These are phyloP conservation scores for Amborella trichopoda DNA, from an alignment of 164 flowering plant species.

Conservation along the genomic window DNA sequence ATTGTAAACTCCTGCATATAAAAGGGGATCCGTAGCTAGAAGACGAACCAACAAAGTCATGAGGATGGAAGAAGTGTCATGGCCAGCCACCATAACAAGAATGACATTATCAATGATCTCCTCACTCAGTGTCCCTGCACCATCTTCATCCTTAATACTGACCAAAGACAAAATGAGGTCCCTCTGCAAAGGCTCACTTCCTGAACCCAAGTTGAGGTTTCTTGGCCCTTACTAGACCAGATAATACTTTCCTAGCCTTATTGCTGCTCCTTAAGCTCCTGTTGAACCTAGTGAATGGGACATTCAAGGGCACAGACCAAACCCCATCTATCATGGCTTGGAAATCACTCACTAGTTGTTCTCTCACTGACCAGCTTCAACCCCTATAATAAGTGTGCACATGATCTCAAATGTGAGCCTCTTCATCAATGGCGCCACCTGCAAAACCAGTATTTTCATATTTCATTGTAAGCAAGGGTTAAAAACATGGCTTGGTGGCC, in stretches of 20 bases:
- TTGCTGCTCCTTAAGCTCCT: conserved; percentile 38
- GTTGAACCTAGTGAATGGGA: conserved; percentile 55
- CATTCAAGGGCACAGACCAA: conserved; percentile 56
- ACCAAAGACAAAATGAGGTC: conserved; percentile 54
- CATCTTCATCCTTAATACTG: conserved; percentile 13
- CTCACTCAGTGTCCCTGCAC: conserved; percentile 13
- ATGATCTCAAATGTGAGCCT: conserved; percentile 56
- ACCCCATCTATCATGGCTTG: conserved; percentile 35
- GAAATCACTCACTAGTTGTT: conserved; percentile 18
- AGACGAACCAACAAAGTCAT: conserved; percentile 37
- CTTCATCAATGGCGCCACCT: conserved; percentile 61
- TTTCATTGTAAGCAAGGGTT: too few species aligned
- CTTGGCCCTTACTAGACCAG: conserved; percentile 27
- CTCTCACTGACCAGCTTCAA: conserved; percentile 33
- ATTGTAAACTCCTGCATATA: conserved; percentile 14
- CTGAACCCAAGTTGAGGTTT: conserved; percentile 15
- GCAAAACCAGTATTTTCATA: too few species aligned
- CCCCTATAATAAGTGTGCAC: conserved; percentile 37
- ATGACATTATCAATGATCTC: conserved; percentile 45
- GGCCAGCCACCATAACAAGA: conserved; percentile 50
- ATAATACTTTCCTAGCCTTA: conserved; percentile 17
- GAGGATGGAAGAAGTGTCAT: conserved; percentile 38
- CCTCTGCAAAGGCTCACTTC: conserved; percentile 23
- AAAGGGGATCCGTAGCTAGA: conserved; percentile 24
- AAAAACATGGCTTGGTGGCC: too few species aligned